A percentile compares a stretch with the other conserved stretches of the same genome.
These are phyloP conservation scores for Aspergillus viridinutans DNA, from an alignment of 2,329 filamentous ascomycete species.

Conservation along the genomic window DNA sequence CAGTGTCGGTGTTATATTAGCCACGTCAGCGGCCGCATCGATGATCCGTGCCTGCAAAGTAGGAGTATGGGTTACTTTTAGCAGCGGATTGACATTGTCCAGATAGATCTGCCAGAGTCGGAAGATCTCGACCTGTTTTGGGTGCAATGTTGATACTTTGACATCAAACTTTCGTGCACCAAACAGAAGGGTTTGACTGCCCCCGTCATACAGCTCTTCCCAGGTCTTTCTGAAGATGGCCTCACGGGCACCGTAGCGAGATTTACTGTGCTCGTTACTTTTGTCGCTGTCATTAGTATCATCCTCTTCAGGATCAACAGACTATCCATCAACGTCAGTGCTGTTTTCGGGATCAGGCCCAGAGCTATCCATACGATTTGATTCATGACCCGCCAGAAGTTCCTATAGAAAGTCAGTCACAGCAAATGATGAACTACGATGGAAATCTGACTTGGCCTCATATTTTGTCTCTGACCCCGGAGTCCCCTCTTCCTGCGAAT, in stretches of 20 bases:
- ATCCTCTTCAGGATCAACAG: constrained; percentile 13
- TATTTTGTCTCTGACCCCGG: constrained; percentile 2
- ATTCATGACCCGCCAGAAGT: constrained; percentile 46
- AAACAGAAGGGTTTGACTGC: constrained; percentile 52
- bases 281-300: constrained; percentile 22
- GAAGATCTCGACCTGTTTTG: constrained; percentile 58
- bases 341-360: not conserved
- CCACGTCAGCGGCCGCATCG: constrained; percentile 54
- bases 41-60: constrained; percentile 63
- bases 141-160: constrained; percentile 54
- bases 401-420: constrained; percentile 33
- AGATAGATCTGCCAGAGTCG: constrained; percentile 63
- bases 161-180: constrained; percentile 40
- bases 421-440: not conserved
- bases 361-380: constrained; percentile 32
- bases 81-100: constrained; percentile 64
- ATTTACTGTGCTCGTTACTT: constrained; percentile 28
- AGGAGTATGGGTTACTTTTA: constrained; percentile 65
- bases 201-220: constrained; percentile 38
- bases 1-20: constrained; percentile 52
- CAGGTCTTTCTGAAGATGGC: constrained; percentile 43
- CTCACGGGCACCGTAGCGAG: constrained; percentile 27
- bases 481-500: not conserved
- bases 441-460: constrained; percentile 12
- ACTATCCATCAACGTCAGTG: constrained; percentile 17